Evolutionary conservation across 768 basidiomycete species (phyloP).

Genomic region (Suillus bovinus): DNA sequence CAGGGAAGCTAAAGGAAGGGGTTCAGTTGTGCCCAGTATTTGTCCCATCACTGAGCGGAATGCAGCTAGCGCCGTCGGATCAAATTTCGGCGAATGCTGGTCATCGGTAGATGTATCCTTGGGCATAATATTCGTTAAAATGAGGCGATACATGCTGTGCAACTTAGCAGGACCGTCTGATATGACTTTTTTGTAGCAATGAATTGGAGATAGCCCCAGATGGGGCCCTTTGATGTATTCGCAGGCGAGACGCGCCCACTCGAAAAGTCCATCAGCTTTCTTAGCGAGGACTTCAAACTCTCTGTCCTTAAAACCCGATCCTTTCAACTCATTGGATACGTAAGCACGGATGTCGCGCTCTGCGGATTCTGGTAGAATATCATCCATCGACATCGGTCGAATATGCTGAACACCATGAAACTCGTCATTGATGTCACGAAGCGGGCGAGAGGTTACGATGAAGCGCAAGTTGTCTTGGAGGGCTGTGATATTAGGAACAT

Average conservation of each 20-base stretch:
- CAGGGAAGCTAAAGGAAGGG: constrained; percentile 4
- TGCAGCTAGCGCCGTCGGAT: not conserved
- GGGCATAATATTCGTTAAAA: constrained; percentile 4
- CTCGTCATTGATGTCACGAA: not conserved
- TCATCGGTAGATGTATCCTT: not conserved
- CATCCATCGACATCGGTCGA: constrained; percentile 1
- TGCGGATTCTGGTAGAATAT: not conserved
- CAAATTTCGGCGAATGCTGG: no score
- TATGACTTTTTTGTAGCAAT: not conserved
- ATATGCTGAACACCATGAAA: not conserved
- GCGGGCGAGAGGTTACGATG: constrained; percentile 13
- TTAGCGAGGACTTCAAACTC: not conserved
- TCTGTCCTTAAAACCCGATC: not conserved
- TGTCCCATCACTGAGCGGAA: constrained; percentile 7
- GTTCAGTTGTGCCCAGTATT: constrained; percentile 3
- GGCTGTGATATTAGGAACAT: not conserved
- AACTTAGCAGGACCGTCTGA: not conserved
- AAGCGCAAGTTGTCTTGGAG: constrained; percentile 11
- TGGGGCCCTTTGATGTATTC: not conserved
- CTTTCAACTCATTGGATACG: not conserved
- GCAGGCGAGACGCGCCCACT: constrained; percentile 11
- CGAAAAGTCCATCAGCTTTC: constrained; percentile 10
- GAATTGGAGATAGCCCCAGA: not conserved
- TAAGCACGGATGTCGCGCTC: constrained; percentile 7
- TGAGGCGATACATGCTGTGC: constrained; percentile 8